Evolutionary conservation across 495 filamentous ascomycete genomes (phyloP).

Genomic region (Chaetomium tenue): DNA sequence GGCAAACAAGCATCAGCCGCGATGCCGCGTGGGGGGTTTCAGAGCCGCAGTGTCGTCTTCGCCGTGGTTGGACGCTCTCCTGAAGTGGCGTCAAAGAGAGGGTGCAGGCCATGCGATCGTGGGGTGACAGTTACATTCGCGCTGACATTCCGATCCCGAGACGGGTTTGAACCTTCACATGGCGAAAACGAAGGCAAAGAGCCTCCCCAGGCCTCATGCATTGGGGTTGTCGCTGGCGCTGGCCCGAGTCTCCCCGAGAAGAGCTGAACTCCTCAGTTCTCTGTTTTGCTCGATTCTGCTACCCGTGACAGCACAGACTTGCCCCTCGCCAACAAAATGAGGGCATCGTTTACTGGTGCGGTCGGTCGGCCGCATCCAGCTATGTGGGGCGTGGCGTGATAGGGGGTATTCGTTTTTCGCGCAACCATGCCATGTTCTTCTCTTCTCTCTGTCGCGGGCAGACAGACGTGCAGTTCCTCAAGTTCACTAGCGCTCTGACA

Average conservation of each 20-base stretch:
- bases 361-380: no score
- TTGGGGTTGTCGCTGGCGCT: not conserved
- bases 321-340: not conserved
- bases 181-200: not conserved
- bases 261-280: not conserved
- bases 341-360: no score
- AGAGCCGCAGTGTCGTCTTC: not conserved
- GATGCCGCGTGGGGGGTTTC: not conserved
- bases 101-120: not conserved
- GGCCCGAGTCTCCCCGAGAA: not conserved
- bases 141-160: not conserved
- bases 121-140: not conserved
- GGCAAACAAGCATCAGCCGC: not conserved
- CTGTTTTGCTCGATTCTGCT: not conserved
- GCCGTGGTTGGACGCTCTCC: not conserved
- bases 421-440: slow-evolving; percentile 1
- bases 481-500: slow-evolving; percentile 4
- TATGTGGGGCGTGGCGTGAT: no score
- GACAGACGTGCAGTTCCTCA: slow-evolving; percentile 7
- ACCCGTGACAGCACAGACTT: slow-evolving; percentile 8
- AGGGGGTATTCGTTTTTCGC: not conserved
- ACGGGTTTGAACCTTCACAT: not conserved
- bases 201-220: not conserved
- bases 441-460: not conserved
- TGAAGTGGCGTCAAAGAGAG: not conserved